Evolutionary conservation across 225 moss, liverwort and hornwort species (phyloP).

Genomic region (Bryum argenteum): DNA sequence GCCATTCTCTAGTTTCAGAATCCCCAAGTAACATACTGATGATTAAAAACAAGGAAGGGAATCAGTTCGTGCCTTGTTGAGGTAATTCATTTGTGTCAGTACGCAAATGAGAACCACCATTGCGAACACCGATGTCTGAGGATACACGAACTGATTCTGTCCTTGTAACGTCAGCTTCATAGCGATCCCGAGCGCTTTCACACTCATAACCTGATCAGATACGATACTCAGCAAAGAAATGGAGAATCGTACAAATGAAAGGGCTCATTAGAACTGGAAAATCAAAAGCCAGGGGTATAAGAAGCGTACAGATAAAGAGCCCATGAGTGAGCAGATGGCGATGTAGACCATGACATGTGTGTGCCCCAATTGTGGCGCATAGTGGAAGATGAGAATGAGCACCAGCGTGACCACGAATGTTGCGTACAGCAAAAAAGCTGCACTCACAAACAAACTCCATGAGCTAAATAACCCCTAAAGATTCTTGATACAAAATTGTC

Average conservation of each 20-base stretch:
- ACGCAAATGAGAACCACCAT: slow-evolving; percentile 94
- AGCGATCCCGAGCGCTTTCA: slow-evolving; percentile 96
- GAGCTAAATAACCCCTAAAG: too few species aligned
- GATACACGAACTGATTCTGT: slow-evolving; percentile 91
- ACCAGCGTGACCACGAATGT: slow-evolving; percentile 82
- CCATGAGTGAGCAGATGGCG: slow-evolving; percentile 98
- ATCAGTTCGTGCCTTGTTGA: slow-evolving; percentile 77
- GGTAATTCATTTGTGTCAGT: slow-evolving; percentile 96
- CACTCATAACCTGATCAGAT: slow-evolving; percentile 82
- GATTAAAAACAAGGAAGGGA: too few species aligned
- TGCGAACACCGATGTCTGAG: slow-evolving; percentile 87
- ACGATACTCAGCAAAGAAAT: slow-evolving; percentile 13
- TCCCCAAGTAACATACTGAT: background rate
- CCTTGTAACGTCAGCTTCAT: slow-evolving; percentile 95
- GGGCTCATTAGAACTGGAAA: too few species aligned
- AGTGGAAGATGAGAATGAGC: slow-evolving; percentile 90
- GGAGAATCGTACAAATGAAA: too few species aligned
- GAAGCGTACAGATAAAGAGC: slow-evolving; percentile 80
- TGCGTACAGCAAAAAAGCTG: slow-evolving; percentile 84
- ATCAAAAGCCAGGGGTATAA: slow-evolving; percentile 13
- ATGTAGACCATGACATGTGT: slow-evolving; percentile 97
- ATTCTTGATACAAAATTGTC: too few species aligned
- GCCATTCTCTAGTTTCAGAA: slow-evolving; percentile 17
- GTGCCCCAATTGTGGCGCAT: slow-evolving; percentile 84
- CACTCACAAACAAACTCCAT: background rate